Conservation (phyloP, 441 rosid species). For the Viola pubescens region DNA sequence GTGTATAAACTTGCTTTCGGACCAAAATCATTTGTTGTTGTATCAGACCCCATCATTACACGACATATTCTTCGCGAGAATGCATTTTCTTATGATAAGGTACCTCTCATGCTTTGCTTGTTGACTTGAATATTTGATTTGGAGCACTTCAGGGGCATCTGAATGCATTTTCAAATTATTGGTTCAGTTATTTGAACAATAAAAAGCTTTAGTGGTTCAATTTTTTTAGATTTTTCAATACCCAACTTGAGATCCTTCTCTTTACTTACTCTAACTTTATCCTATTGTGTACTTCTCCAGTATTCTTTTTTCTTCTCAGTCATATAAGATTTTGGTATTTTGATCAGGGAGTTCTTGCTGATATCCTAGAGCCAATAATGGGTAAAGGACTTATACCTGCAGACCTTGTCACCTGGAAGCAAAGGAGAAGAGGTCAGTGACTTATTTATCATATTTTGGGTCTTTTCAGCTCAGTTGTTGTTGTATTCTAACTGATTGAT, state of each 20-base stretch:
- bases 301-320: background rate
- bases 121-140: no score
- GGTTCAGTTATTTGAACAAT: no score
- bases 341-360: constrained; percentile 85
- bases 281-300: background rate
- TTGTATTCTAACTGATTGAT: background rate
- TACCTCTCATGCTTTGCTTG: constrained; percentile 11
- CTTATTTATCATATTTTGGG: background rate
- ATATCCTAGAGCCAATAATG: constrained; percentile 93
- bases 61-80: constrained; percentile 82
- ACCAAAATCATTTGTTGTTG: constrained; percentile 92
- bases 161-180: no score
- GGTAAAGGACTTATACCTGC: constrained; percentile 98
- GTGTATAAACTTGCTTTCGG: constrained; percentile 97
- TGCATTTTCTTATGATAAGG: constrained; percentile 91
- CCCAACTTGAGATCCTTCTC: background rate
- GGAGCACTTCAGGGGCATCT: no score
- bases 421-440: constrained; percentile 79
- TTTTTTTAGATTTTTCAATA: no score
- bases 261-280: constrained; percentile 7
- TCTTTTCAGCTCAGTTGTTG: background rate
- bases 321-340: constrained; percentile 12
- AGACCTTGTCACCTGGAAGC: constrained; percentile 84
- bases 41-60: constrained; percentile 85
- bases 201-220: no score